These are phyloP conservation scores for Chimonanthus salicifolius DNA, from an alignment of 164 flowering plant species.

Conservation along the genomic window DNA sequence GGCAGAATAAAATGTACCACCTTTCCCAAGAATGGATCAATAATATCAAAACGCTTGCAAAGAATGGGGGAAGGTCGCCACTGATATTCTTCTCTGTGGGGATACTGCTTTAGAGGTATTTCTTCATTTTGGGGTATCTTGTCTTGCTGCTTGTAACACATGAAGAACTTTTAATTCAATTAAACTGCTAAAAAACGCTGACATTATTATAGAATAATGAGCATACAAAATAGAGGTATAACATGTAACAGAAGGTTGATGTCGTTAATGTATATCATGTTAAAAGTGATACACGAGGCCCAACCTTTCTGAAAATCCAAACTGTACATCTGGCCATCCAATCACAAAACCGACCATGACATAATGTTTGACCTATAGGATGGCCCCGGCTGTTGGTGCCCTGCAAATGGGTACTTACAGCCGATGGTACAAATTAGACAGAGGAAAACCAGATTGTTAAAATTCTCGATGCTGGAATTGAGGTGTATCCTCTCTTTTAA, in stretches of 20 bases:
- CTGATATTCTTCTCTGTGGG: constrained; percentile 78
- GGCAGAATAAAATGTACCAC: constrained; percentile 24
- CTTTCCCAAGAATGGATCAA: constrained; percentile 93
- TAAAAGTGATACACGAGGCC: neutral
- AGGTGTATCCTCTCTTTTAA: neutral
- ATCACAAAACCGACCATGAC: neutral
- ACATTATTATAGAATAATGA: neutral
- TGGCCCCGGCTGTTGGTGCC: neutral
- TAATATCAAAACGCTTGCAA: constrained; percentile 93
- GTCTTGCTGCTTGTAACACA: constrained; percentile 32
- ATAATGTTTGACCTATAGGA: neutral
- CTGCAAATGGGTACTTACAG: neutral
- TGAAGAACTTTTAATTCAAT: constrained; percentile 2
- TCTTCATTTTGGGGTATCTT: constrained; percentile 38
- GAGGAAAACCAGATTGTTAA: neutral
- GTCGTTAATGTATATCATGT: too few relatives aligned
- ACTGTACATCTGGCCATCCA: neutral
- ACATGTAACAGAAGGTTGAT: neutral
- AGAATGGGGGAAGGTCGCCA: constrained; percentile 89
- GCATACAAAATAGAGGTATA: neutral
- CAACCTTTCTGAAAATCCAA: neutral
- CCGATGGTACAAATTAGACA: neutral
- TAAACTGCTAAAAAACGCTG: neutral
- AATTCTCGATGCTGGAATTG: neutral
- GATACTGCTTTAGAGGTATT: constrained; percentile 36